These are phyloP conservation scores for Dacryopinax spathularia DNA, from an alignment of 768 basidiomycete species.

Conservation along the genomic window DNA sequence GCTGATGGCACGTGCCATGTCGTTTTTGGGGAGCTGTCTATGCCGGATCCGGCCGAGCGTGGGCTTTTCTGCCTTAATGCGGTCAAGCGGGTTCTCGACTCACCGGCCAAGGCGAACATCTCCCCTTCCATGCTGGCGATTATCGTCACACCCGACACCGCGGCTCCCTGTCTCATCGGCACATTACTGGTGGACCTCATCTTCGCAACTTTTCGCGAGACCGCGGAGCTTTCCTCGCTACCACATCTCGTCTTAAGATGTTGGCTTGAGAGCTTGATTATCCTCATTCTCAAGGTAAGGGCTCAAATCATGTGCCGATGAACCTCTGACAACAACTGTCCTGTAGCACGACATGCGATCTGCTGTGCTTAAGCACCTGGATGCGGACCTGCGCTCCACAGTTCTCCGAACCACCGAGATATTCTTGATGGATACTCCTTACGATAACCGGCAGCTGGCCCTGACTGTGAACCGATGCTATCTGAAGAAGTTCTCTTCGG, in stretches of 20 bases:
- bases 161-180: conserved; percentile 39
- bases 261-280: conserved; percentile 47
- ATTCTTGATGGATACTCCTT: conserved; percentile 40
- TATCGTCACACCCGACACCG: conserved; percentile 30
- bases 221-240: conserved; percentile 32
- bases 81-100: conserved; percentile 45
- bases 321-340: not conserved
- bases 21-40: conserved; percentile 32
- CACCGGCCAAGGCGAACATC: conserved; percentile 36
- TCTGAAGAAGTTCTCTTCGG: conserved; percentile 45
- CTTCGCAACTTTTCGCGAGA: conserved; percentile 37
- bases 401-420: conserved; percentile 39
- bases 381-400: conserved; percentile 38
- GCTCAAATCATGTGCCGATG: not conserved
- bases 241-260: conserved; percentile 46
- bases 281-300: conserved; percentile 45
- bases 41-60: conserved; percentile 29
- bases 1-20: conserved; percentile 38
- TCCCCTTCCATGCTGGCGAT: conserved; percentile 35
- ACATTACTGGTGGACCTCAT: conserved; percentile 48
- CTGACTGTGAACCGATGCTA: conserved; percentile 48
- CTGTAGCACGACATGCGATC: conserved; percentile 47
- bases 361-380: conserved; percentile 38
- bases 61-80: conserved; percentile 46
- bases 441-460: conserved; percentile 53